Base-by-base conservation (phyloP, 495 filamentous ascomycete genomes). In the Neurospora discreta region DNA sequence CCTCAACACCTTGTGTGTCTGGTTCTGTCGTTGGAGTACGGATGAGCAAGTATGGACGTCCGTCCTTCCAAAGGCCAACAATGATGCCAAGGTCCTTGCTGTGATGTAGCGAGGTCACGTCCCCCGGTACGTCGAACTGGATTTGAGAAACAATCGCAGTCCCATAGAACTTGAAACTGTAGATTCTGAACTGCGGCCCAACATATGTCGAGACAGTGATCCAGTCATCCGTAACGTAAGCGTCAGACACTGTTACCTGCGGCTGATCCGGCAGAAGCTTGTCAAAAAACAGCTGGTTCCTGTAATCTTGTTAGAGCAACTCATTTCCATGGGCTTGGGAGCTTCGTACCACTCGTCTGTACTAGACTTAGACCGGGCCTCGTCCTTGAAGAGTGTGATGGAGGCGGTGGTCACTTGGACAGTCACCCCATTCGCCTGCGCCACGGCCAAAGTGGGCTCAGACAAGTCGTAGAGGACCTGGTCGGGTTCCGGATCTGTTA, bases 381-480 rank as follows among this genome's bases (percentile, higher is more conserved):
- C 52, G 26, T 65, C 33, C 52, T 36, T 65, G 15, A 65, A 33
- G 13, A 65, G 23, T 65, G 52, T 65, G 52, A 65, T 33, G 9
- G 52, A 65, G 52, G 52, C 15, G n/a, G 82, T 77, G 4, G 90
- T 90, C 23, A 91, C 77, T 74, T 92, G 90, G 11, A 91, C 78
- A 20, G 88, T 73, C 15, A 74, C 38, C 15, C 73, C 68, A 10
- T 73, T 36, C 74, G 75, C 68, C 44, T 77, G 79, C 11, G 82
- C 82, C 40, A 85, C 82, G n/a, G 87, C 84, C n/a, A 92, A 74
- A 0, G 90, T 92, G 67, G 85, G 83, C 2, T 83, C 83, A 11
- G 80, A 78, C 33, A 84, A 74, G 67, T 89, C 85, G 60, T 85
- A 89, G 10, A 80, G 82, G 11, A 81, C 77, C 13, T 72, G 73